These are phyloP conservation scores for Fusarium austroafricanum DNA, from an alignment of 2,329 filamentous ascomycete species.

Conservation along the genomic window DNA sequence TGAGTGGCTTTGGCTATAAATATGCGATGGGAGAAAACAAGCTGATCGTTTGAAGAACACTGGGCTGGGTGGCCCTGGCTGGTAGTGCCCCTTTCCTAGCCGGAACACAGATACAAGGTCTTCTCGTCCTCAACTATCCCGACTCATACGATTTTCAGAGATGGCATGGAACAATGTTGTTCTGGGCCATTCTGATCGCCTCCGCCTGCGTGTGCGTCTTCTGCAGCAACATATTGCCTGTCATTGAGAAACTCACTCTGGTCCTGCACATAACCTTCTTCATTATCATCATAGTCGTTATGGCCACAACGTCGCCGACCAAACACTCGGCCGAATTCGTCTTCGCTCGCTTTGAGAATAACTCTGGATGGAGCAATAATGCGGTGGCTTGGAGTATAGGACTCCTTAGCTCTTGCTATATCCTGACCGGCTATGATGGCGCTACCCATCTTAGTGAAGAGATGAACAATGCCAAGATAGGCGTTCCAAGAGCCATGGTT, in stretches of 20 bases:
- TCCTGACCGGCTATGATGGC: constrained; percentile 34
- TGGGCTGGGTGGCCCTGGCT: constrained; percentile 31
- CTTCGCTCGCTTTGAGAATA: constrained; percentile 30
- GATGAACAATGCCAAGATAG: constrained; percentile 28
- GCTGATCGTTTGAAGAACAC: neutral
- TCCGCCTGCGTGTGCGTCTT: constrained; percentile 16
- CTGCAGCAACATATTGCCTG: constrained; percentile 21
- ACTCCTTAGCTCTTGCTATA: constrained; percentile 36
- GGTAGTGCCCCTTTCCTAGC: constrained; percentile 35
- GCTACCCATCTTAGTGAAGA: constrained; percentile 37
- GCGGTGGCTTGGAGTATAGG: constrained; percentile 37
- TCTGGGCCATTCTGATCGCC: constrained; percentile 21
- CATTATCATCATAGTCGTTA: constrained; percentile 19
- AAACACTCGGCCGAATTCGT: constrained; percentile 29
- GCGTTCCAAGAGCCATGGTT: constrained; percentile 31
- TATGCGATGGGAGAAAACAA: fast-evolving
- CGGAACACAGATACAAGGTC: constrained; percentile 33
- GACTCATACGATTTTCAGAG: constrained; percentile 29
- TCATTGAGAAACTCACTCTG: constrained; percentile 25
- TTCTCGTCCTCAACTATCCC: constrained; percentile 28
- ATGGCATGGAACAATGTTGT: constrained; percentile 36
- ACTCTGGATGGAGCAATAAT: constrained; percentile 31
- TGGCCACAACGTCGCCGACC: constrained; percentile 16
- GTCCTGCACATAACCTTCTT: constrained; percentile 15
- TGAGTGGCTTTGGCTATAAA: neutral